These are phyloP conservation scores for Thermothielavioides terrestris DNA, from an alignment of 495 filamentous ascomycete genomes.

Conservation along the genomic window DNA sequence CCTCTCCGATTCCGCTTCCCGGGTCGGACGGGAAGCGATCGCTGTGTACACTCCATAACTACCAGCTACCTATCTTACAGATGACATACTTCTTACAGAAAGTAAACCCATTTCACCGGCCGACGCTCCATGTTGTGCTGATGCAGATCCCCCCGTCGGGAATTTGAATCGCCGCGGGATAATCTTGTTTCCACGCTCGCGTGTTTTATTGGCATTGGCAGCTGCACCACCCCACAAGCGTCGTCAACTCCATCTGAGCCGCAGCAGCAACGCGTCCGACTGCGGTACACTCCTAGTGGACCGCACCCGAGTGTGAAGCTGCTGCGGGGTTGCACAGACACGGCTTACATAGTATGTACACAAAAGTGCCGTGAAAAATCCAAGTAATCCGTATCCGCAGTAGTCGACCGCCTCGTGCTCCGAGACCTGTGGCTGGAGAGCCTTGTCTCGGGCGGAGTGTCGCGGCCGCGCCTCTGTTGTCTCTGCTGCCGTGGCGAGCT, in stretches of 20 bases:
- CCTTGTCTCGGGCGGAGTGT: no score
- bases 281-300: not conserved
- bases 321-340: constrained; percentile 1
- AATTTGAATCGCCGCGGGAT: not conserved
- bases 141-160: not conserved
- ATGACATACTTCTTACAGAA: no score
- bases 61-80: no score
- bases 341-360: no score
- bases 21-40: no score
- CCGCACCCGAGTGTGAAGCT: not conserved
- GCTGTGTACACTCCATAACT: no score
- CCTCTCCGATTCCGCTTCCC: no score
- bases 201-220: not conserved
- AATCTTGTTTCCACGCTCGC: not conserved
- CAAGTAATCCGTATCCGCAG: no score
- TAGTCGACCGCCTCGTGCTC: not conserved
- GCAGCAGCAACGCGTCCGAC: not conserved
- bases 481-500: not conserved
- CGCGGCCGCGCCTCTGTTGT: not conserved
- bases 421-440: not conserved
- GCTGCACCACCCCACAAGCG: not conserved
- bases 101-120: no score
- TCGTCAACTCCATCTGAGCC: not conserved
- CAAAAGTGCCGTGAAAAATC: not conserved
- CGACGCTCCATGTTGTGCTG: not conserved